Evolutionary conservation across 1,284 basidiomycete species (phyloP).

Genomic region (Ganoderma boninense): DNA sequence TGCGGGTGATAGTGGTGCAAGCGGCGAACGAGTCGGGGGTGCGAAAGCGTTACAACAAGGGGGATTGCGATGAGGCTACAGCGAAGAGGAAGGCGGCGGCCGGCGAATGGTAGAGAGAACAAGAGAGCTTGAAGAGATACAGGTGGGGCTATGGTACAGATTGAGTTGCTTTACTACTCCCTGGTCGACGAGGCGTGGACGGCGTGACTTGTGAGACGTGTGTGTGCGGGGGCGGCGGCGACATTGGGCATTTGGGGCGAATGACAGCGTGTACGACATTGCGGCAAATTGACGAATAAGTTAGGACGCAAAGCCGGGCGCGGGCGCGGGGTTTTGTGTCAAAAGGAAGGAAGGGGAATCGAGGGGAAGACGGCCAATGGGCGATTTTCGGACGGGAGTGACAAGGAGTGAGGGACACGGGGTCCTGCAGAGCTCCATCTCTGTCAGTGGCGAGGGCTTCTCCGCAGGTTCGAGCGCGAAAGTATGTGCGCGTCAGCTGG

Average conservation of each 20-base stretch:
- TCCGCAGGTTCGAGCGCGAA: neutral
- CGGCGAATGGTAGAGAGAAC: neutral
- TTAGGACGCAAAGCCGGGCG: neutral
- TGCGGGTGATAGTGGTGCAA: neutral
- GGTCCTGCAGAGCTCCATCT: neutral
- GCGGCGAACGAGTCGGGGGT: neutral
- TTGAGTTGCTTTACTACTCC: neutral
- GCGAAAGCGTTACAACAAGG: neutral
- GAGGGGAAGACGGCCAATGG: neutral
- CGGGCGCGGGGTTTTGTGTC: neutral
- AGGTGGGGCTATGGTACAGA: constrained; percentile 1
- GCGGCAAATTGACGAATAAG: constrained; percentile 8
- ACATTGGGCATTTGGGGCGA: neutral
- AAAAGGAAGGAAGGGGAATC: neutral
- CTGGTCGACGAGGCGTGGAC: neutral
- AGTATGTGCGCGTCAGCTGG: neutral
- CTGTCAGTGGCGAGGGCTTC: neutral
- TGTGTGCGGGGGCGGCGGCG: neutral
- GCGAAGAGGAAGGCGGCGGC: neutral
- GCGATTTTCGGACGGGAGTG: neutral
- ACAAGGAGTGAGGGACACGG: neutral
- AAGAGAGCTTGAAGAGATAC: neutral
- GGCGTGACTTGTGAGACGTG: neutral
- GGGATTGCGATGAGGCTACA: neutral
- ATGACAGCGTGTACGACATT: neutral